phyloP scores from a whole-genome alignment of 129 eudicot genomes.

The Daucus carota region DNA sequence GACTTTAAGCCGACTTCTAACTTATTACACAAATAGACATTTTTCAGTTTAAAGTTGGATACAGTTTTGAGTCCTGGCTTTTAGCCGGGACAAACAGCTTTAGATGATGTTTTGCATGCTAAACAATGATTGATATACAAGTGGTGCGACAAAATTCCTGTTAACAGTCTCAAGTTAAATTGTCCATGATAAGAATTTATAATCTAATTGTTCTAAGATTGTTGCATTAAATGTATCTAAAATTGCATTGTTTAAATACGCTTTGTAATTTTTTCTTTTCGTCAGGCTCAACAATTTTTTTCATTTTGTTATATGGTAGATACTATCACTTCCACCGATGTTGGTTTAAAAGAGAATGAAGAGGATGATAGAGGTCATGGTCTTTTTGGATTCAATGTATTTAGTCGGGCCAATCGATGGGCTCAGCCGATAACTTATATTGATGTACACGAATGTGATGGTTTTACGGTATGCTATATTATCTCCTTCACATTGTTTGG shows the following conservation, averaged over 20 bases:
- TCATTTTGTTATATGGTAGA: slow-evolving; percentile 43
- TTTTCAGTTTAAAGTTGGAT: too few relatives aligned
- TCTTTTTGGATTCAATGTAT: slow-evolving; percentile 41
- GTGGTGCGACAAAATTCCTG: background rate
- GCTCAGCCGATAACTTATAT: slow-evolving; percentile 87
- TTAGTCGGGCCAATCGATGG: slow-evolving; percentile 72
- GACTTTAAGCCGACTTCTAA: too few relatives aligned
- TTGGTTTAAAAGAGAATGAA: slow-evolving; percentile 64
- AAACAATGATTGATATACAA: background rate
- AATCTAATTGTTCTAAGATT: background rate
- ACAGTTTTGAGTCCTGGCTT: too few relatives aligned
- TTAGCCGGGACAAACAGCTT: too few relatives aligned
- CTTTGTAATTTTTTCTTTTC: background rate
- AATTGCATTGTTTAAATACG: background rate
- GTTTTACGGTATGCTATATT: slow-evolving; percentile 56
- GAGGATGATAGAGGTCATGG: slow-evolving; percentile 96
- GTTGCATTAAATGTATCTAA: background rate
- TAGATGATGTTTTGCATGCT: background rate
- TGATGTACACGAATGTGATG: slow-evolving; percentile 56
- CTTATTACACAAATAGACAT: too few relatives aligned
- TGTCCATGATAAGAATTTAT: background rate
- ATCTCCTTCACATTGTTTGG: background rate
- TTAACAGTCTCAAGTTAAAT: background rate
- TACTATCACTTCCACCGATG: slow-evolving; percentile 68
- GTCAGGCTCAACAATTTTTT: slow-evolving; percentile 10